A percentile compares a stretch with the other conserved stretches of the same genome.
Conservation (phyloP, 1,284 basidiomycete genomes). For the Pascua sp. region DNA sequence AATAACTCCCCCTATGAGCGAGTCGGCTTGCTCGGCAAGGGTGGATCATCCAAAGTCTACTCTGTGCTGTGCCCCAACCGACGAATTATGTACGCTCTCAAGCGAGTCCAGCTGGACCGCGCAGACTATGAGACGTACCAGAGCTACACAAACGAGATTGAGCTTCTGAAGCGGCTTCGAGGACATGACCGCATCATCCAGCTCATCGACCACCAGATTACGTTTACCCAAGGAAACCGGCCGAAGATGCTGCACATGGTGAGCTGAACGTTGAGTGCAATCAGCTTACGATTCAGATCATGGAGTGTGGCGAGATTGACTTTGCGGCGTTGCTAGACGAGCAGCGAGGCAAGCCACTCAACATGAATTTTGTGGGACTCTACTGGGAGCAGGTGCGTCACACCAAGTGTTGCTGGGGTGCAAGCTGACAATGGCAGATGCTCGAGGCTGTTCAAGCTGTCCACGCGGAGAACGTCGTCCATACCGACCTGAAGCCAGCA, state of each 20-base stretch:
- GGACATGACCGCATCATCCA: constrained; percentile 87
- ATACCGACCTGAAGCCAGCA: constrained; percentile 92
- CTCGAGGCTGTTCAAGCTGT: constrained; percentile 91
- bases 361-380: constrained; percentile 87
- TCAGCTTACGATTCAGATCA: constrained; percentile 53
- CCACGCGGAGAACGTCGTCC: constrained; percentile 93
- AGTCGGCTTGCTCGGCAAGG: constrained; percentile 81
- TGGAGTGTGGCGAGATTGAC: constrained; percentile 92
- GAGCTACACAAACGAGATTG: constrained; percentile 93
- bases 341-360: constrained; percentile 72
- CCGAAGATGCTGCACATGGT: constrained; percentile 70
- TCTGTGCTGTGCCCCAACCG: constrained; percentile 73
- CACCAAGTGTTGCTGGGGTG: neutral
- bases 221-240: constrained; percentile 58
- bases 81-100: constrained; percentile 74
- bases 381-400: constrained; percentile 85
- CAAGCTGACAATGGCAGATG: constrained; percentile 60
- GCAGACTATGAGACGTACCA: constrained; percentile 79
- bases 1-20: constrained; percentile 78
- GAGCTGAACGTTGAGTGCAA: constrained; percentile 7
- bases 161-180: constrained; percentile 74
- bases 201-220: constrained; percentile 74
- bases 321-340: constrained; percentile 76
- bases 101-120: constrained; percentile 79
- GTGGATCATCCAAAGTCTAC: constrained; percentile 89